Evolutionary conservation across 108 stramenopile species (phyloP), one percentile per base, ranked within the genome.

Genomic region (Fragilariopsis cylindrus): DNA sequence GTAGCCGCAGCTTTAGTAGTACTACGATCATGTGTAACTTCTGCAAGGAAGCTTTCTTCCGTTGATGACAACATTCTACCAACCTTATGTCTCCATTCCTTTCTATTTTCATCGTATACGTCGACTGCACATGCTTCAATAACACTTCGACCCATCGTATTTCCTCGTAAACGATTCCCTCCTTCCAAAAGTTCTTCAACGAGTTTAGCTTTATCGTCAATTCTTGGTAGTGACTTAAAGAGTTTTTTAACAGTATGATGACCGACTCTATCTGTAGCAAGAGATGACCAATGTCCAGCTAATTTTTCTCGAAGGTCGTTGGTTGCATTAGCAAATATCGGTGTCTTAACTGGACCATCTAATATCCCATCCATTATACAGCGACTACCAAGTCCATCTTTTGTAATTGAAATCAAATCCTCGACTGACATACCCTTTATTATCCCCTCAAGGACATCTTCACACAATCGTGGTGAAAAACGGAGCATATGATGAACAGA

Each of bases 311-410:
- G 71, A 1, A 91, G 73, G 18, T 73, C 57, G 56, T 84, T 81
- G 12, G 77, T 76, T 18, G 88, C 90, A 0, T 60, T 52, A 3
- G 76, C 60, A 58, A 86, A 84, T 3, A 71, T 54, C 12, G 74
- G 57, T 1, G 65, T 60, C 53, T 82, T 78, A 7, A 73, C 65
- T 16, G 88, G 86, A 3, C 91, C 88, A 65, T 90, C 91, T 6
- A 92, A 69, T n/a, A 95, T 77, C 12, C 83, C 94, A 69, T 95
- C 94, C 79, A 87, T 76, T 21, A 95, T 82, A 69, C 94, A 95
- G 53, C 86, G 65, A 72, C 94, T 95, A 50, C 87, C 94, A 30
- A 92, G 82, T 1, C 94, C 91, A 82, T 95, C 91, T 62, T 88
- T 85, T 12, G 85, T 82, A 58, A 95, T 79, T 57, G 58, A 72